These are phyloP conservation scores for Amanita polypyramis DNA, from an alignment of 768 basidiomycete species.

Conservation along the genomic window DNA sequence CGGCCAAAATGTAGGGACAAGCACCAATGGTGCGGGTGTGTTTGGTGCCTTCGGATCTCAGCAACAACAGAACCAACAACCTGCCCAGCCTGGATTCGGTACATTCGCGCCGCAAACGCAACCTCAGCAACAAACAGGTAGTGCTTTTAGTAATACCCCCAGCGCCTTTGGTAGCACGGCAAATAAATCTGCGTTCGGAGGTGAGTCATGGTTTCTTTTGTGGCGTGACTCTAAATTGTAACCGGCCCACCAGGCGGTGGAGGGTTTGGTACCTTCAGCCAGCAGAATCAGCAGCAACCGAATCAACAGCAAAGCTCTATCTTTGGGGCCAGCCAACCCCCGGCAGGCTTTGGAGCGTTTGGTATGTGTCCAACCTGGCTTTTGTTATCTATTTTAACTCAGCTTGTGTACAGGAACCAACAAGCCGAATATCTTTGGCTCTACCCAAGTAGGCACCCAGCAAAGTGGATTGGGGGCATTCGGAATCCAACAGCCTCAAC, in stretches of 20 bases:
- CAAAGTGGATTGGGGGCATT: conserved; percentile 30
- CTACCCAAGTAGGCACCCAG: conserved; percentile 22
- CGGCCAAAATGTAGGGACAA: conserved; percentile 18
- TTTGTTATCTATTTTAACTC: not conserved
- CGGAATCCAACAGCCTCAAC: conserved; percentile 22
- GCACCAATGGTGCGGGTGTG: conserved; percentile 18
- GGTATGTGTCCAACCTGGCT: conserved; percentile 13
- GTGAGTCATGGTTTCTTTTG: not conserved
- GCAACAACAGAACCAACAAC: conserved; percentile 19
- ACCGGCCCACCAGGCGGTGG: conserved; percentile 11
- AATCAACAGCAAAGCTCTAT: conserved; percentile 17
- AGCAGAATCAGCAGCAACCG: conserved; percentile 3
- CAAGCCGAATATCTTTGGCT: conserved; percentile 38
- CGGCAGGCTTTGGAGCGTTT: conserved; percentile 24
- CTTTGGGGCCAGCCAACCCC: conserved; percentile 25
- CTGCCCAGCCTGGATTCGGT: conserved; percentile 28
- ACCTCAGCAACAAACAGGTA: conserved; percentile 22
- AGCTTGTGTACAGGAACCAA: conserved; percentile 15
- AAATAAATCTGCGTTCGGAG: conserved; percentile 27
- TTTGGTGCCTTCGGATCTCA: conserved; percentile 26
- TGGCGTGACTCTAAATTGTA: not conserved
- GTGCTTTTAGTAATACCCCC: conserved; percentile 23
- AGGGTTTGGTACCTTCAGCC: conserved; percentile 19
- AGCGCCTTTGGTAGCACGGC: conserved; percentile 19
- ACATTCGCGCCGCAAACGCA: conserved; percentile 39